These are phyloP conservation scores for Fusarium tuaranense DNA, from an alignment of 2,329 filamentous ascomycete genomes.

Conservation along the genomic window DNA sequence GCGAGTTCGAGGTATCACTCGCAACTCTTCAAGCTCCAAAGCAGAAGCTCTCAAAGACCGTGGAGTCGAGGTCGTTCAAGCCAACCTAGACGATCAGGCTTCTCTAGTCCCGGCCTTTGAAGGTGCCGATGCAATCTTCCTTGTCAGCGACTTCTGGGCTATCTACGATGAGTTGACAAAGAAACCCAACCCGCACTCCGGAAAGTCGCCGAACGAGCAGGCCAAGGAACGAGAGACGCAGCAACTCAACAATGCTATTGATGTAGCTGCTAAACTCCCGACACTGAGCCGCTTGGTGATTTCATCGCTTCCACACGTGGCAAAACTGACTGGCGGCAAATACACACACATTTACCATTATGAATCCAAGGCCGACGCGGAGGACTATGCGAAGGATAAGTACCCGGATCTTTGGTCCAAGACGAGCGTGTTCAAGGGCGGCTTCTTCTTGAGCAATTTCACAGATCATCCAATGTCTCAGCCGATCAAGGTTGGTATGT, in stretches of 20 bases:
- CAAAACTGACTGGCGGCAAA: not conserved
- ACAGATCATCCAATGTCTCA: slow-evolving; percentile 1
- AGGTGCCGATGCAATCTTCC: slow-evolving; percentile 44
- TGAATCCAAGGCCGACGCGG: not conserved
- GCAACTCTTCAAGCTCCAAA: slow-evolving; percentile 7
- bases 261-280: not conserved
- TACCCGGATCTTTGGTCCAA: not conserved
- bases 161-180: not conserved
- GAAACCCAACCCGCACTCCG: not conserved
- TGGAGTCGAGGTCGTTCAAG: slow-evolving; percentile 10
- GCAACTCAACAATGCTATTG: not conserved
- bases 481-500: not conserved
- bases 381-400: not conserved
- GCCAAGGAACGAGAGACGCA: not conserved
- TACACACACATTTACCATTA: not conserved
- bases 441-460: not conserved
- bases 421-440: not conserved
- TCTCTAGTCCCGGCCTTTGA: slow-evolving; percentile 10
- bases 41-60: not conserved
- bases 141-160: slow-evolving; percentile 47
- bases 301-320: not conserved
- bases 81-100: slow-evolving; percentile 5
- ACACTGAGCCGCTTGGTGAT: not conserved
- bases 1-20: slow-evolving; percentile 13
- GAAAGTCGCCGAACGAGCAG: not conserved